Percentiles rank a stretch among this genome's conserved stretches.
phyloP scores from a whole-genome alignment of 331 rosid genomes.

The Malus hybrid region DNA sequence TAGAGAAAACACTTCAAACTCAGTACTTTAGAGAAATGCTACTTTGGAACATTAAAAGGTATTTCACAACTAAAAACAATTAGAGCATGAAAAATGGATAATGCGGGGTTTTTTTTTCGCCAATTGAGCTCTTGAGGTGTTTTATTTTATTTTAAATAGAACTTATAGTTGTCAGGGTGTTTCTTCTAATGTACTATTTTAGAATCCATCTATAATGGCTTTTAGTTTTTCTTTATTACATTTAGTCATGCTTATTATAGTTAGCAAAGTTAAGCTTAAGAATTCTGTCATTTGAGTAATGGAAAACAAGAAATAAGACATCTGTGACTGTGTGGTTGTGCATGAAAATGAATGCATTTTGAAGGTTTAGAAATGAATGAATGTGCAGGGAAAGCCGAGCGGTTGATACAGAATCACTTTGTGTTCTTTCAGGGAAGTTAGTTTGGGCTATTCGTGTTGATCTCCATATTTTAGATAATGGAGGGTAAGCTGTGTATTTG shows the following conservation, averaged over 20 bases:
- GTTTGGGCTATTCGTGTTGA: constrained; percentile 84
- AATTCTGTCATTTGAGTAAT: background rate
- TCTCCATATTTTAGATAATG: constrained; percentile 75
- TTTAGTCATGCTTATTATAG: background rate
- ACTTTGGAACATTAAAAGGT: too few relatives aligned
- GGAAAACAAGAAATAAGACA: background rate
- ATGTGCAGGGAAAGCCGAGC: constrained; percentile 75
- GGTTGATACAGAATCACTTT: constrained; percentile 72
- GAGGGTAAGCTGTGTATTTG: constrained; percentile 43
- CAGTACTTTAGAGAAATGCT: too few relatives aligned
- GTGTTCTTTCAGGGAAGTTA: constrained; percentile 61
- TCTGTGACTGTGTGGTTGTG: background rate
- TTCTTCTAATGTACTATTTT: background rate
- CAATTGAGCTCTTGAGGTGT: too few relatives aligned
- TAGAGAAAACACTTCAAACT: too few relatives aligned
- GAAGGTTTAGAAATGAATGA: constrained; percentile 7
- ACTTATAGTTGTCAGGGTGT: too few relatives aligned
- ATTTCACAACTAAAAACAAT: too few relatives aligned
- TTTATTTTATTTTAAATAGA: too few relatives aligned
- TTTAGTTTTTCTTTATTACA: background rate
- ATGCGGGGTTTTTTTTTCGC: too few relatives aligned
- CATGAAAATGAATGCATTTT: constrained; percentile 4
- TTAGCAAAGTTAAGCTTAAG: background rate
- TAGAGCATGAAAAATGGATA: too few relatives aligned
- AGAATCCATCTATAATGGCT: background rate